A percentile compares a stretch with the other conserved stretches of the same genome.
Conservation (phyloP, 306 rosid genomes). For the Potentilla sterilis region DNA sequence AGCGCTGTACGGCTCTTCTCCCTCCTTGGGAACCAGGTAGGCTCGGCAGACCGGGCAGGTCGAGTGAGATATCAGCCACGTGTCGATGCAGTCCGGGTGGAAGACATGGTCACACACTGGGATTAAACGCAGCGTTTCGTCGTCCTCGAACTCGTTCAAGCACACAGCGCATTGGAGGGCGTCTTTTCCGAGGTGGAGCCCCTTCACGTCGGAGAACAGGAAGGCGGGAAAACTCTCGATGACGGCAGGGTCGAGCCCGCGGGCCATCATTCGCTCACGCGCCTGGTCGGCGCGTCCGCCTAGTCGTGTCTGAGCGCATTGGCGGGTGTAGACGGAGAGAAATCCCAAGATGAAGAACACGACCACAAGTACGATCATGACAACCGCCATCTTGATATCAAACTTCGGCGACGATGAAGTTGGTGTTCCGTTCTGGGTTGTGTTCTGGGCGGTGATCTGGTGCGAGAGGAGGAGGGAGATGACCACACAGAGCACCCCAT, state of each 20-base stretch:
- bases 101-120: conserved; percentile 87
- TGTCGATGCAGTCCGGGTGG: conserved; percentile 71
- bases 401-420: conserved; percentile 19
- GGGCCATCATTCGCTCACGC: conserved; percentile 20
- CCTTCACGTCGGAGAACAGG: conserved; percentile 72
- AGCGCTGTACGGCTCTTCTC: conserved; percentile 25
- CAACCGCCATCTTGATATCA: conserved; percentile 50
- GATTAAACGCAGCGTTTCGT: conserved; percentile 85
- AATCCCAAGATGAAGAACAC: conserved; percentile 66
- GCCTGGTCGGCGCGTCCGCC: conserved; percentile 28
- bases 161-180: conserved; percentile 93
- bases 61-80: conserved; percentile 66
- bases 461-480: conserved; percentile 12
- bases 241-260: conserved; percentile 56
- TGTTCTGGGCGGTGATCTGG: conserved; percentile 40
- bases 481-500: conserved; percentile 1
- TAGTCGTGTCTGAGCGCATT: conserved; percentile 49
- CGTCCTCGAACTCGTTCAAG: conserved; percentile 66
- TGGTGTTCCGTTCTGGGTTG: neutral
- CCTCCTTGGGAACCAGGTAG: conserved; percentile 46
- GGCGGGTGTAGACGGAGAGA: conserved; percentile 84
- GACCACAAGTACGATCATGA: conserved; percentile 43
- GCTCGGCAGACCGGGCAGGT: conserved; percentile 96
- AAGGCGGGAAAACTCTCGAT: conserved; percentile 72
- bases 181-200: conserved; percentile 52